Evolutionary conservation across 2,329 filamentous ascomycete genomes (phyloP), one percentile per base, ranked within the genome.

Genomic region (Bertia moriformis): DNA sequence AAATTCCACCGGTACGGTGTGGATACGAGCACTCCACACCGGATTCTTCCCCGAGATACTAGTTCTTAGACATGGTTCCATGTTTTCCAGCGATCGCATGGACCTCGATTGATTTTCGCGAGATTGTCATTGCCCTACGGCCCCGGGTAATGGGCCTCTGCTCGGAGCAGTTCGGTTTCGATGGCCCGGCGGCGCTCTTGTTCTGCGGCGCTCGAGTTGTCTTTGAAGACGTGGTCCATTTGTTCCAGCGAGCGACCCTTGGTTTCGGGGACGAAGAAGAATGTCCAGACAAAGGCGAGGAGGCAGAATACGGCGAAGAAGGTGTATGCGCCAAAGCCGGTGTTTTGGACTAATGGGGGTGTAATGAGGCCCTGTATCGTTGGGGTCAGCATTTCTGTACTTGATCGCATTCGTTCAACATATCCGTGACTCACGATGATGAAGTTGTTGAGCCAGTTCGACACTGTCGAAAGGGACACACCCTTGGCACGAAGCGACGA

Each of bases 361-460:
- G 71, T 76, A 22, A 76, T 63, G 12, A 78, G 55, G 7, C 71
- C 66, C 24, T 29, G 42, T n/a, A n/a, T n/a, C n/a, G n/a, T n/a
- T n/a, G n/a, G n/a, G n/a, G n/a, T 44, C 40, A 17, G 45, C 62
- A 36, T 52, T 47, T 32, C 30, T 19, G n/a, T n/a, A n/a, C n/a
- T n/a, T n/a, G n/a, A n/a, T n/a, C n/a, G n/a, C n/a, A n/a, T 17
- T 18, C 3, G 10, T 14, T 3, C 12, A 37, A 20, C n/a, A 29
- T 40, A 37, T 12, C 18, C 12, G 12, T 13, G 14, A 50, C 53
- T 49, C 41, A 59, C 59, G 18, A 78, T 71, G 38, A 75, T 67
- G 44, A 79, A 78, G 51, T 79, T 78, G 50, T 69, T 73, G 2
- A 78, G 48, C 61, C 75, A 81, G 49, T 73, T 78, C 1, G 66